Evolutionary conservation across 306 rosid genomes (phyloP).

Genomic region (Aeschynomene evenia): DNA sequence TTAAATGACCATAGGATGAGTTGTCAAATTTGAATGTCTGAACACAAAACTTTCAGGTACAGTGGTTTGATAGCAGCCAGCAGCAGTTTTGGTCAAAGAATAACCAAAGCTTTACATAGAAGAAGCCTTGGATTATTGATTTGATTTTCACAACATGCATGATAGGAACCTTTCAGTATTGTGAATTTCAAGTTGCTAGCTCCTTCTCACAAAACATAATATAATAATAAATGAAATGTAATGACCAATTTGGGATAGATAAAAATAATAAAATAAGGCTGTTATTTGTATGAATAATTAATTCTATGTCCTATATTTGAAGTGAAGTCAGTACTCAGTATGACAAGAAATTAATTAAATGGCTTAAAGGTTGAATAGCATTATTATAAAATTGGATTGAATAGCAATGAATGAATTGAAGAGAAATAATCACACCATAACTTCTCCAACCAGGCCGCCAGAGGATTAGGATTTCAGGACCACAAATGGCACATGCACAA

Average conservation of each 20-base stretch:
- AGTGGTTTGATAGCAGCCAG: conserved; percentile 16
- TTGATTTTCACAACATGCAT: conserved; percentile 16
- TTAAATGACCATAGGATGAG: conserved; percentile 7
- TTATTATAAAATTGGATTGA: not conserved
- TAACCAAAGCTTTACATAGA: conserved; percentile 11
- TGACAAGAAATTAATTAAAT: not conserved
- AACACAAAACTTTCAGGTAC: conserved; percentile 30
- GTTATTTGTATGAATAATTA: no score
- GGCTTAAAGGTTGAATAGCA: not conserved
- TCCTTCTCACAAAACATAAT: no score
- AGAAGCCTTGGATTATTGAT: conserved; percentile 24
- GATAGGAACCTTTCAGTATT: not conserved
- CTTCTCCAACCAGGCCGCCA: conserved; percentile 39
- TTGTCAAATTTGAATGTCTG: conserved; percentile 30
- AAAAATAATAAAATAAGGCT: not conserved
- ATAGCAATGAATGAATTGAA: not conserved
- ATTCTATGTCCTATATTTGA: no score
- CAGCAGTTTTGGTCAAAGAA: conserved; percentile 20
- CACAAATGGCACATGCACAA: conserved; percentile 51
- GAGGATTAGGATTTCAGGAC: conserved; percentile 33
- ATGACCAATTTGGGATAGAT: not conserved
- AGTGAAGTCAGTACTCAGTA: no score
- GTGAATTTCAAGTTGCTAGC: conserved; percentile 10
- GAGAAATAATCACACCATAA: conserved; percentile 26
- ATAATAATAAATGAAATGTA: not conserved